Conservation (phyloP, 225 moss, liverwort and hornwort species). For the Pseudisothecium myosuroides region DNA sequence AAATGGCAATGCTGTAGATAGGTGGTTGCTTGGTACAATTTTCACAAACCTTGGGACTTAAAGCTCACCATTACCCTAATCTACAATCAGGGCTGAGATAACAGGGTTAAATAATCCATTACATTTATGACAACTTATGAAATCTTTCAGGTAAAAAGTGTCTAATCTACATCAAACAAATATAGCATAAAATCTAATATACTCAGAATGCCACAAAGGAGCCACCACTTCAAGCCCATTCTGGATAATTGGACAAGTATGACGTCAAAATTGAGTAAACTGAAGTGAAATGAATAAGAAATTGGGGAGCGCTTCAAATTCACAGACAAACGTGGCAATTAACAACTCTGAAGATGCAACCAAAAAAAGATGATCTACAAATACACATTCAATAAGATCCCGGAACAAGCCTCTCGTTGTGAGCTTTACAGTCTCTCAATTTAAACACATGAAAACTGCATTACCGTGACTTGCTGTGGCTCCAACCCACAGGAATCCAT, state of each 20-base stretch:
- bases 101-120: background rate
- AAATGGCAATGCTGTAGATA: constrained; percentile 58
- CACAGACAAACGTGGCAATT: background rate
- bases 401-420: background rate
- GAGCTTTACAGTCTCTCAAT: background rate
- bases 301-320: background rate
- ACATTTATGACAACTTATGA: background rate
- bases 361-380: background rate
- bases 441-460: background rate
- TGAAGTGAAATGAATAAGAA: background rate
- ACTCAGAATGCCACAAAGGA: background rate
- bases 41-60: background rate
- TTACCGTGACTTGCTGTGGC: background rate
- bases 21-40: constrained; percentile 61
- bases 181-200: background rate
- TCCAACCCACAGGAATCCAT: constrained; percentile 4
- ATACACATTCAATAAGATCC: background rate
- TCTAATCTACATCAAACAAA: background rate
- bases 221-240: background rate
- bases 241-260: background rate
- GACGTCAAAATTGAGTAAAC: background rate
- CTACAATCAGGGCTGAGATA: background rate
- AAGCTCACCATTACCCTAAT: background rate
- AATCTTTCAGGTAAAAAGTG: background rate
- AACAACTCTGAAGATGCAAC: background rate